These are phyloP conservation scores for Apiospora saccharicola DNA, from an alignment of 2,329 filamentous ascomycete species.

Conservation along the genomic window DNA sequence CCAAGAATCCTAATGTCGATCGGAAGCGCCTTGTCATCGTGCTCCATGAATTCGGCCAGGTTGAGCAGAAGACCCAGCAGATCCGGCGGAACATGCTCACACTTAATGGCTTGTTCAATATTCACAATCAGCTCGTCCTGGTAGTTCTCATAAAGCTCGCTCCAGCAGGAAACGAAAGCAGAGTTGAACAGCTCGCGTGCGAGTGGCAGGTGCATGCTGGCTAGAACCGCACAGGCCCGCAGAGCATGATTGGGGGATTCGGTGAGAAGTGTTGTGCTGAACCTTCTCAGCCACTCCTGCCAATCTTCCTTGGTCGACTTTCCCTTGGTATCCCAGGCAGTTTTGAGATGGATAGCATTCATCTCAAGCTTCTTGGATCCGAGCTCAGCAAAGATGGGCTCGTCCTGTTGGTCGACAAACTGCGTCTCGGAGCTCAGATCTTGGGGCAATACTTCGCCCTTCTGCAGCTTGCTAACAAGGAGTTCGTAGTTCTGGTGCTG, in stretches of 20 bases:
- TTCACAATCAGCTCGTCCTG: constrained; percentile 96
- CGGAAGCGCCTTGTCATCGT: constrained; percentile 96
- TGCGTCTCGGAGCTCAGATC: constrained; percentile 88
- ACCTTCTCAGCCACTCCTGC: constrained; percentile 98
- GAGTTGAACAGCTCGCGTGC: constrained; percentile 97
- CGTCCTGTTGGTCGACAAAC: constrained; percentile 80
- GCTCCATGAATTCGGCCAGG: constrained; percentile 99
- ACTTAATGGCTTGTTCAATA: constrained; percentile 94
- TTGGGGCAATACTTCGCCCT: constrained; percentile 93
- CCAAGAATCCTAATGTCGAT: constrained; percentile 97
- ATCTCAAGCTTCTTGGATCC: constrained; percentile 94
- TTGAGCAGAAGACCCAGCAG: constrained; percentile 94
- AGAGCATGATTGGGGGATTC: constrained; percentile 97
- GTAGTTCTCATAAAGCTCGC: constrained; percentile 94
- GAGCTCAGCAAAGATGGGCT: constrained; percentile 82
- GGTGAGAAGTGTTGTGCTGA: constrained; percentile 92
- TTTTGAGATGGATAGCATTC: constrained; percentile 96
- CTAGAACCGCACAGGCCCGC: constrained; percentile 88
- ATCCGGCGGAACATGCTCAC: constrained; percentile 94
- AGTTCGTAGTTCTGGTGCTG: constrained; percentile 92
- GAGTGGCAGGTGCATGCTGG: constrained; percentile 88
- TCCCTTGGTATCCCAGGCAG: constrained; percentile 95
- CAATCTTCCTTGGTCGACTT: constrained; percentile 99
- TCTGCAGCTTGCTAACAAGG: constrained; percentile 89
- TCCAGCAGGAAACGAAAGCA: constrained; percentile 99